A percentile compares a stretch with the other conserved stretches of the same genome.
These are phyloP conservation scores for Coemansia sp. DNA, from an alignment of 192 early-diverging fungal species.

Conservation along the genomic window DNA sequence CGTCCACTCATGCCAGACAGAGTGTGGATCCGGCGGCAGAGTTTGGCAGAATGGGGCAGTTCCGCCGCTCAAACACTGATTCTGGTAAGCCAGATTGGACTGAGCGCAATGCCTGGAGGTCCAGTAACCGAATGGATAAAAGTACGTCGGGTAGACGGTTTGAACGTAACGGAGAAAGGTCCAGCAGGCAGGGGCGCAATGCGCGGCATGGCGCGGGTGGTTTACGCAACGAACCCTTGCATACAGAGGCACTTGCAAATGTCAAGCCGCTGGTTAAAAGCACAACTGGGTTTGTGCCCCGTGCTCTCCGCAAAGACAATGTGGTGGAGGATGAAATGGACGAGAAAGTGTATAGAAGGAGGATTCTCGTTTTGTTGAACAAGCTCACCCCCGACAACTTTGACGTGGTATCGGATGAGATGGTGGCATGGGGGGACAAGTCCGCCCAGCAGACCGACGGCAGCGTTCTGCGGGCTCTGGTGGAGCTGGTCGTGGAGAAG, in stretches of 20 bases:
- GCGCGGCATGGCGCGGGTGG: too few relatives aligned
- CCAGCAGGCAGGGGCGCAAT: neutral
- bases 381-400: slow-evolving; percentile 96
- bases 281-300: slow-evolving; percentile 75
- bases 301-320: slow-evolving; percentile 20
- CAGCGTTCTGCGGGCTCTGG: slow-evolving; percentile 70
- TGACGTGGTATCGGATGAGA: slow-evolving; percentile 76
- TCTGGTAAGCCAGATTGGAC: neutral
- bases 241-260: neutral
- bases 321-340: slow-evolving; percentile 49
- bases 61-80: neutral
- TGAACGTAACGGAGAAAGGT: neutral
- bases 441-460: slow-evolving; percentile 61
- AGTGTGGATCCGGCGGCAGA: neutral
- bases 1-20: neutral
- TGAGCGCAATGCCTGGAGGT: neutral
- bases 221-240: too few relatives aligned
- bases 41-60: slow-evolving; percentile 1
- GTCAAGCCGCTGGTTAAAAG: slow-evolving; percentile 75
- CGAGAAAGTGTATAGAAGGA: slow-evolving; percentile 64
- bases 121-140: neutral
- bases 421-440: slow-evolving; percentile 76
- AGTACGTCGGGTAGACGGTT: neutral
- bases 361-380: slow-evolving; percentile 87
- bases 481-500: slow-evolving; percentile 90